A percentile compares a stretch with the other conserved stretches of the same genome.
Conservation (phyloP, 129 eudicot species). For the Helianthus tuberosus region DNA sequence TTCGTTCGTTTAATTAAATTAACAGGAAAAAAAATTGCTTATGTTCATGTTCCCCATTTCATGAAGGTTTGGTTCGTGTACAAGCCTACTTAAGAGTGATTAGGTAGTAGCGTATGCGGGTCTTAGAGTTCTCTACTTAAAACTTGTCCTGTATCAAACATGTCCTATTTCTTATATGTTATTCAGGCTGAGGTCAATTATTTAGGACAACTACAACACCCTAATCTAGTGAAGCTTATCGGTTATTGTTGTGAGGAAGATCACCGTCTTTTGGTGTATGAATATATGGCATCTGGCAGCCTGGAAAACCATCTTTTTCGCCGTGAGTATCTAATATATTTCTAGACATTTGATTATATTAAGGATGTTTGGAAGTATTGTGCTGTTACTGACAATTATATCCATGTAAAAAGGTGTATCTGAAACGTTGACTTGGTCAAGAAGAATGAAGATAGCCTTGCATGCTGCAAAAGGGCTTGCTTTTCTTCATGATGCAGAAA, state of each 20-base stretch:
- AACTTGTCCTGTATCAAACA: neutral
- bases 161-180: too few species aligned
- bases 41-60: too few species aligned
- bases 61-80: too few species aligned
- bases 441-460: constrained; percentile 81
- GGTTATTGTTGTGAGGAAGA: constrained; percentile 97
- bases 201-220: constrained; percentile 85
- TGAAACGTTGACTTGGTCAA: constrained; percentile 54
- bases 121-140: too few species aligned
- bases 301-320: constrained; percentile 85
- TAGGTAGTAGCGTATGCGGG: too few species aligned
- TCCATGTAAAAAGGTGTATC: neutral
- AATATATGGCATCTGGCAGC: constrained; percentile 96
- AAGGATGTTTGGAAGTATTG: neutral
- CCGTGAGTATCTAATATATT: constrained; percentile 56
- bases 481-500: constrained; percentile 92
- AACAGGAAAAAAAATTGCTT: too few species aligned
- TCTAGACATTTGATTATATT: neutral
- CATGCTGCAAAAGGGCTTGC: constrained; percentile 99
- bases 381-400: neutral
- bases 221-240: constrained; percentile 88
- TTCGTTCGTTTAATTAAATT: too few species aligned
- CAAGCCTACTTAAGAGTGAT: too few species aligned
- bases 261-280: constrained; percentile 90
- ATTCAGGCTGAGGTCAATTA: constrained; percentile 91